Conservation (phyloP, 129 eudicot species). For the Tanacetum coccineum region DNA sequence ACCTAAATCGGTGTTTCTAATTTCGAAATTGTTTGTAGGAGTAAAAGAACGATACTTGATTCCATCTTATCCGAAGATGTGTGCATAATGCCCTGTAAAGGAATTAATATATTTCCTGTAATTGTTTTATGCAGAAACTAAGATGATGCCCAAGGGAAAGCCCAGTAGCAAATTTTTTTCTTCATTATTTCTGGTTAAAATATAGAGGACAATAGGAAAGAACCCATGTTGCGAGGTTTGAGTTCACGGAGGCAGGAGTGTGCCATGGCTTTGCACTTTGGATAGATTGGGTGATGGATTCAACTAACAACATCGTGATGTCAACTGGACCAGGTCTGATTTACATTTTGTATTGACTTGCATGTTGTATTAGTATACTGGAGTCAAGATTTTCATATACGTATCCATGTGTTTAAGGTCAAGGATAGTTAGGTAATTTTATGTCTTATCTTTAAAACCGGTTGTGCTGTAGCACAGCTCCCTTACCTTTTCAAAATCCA, state of each 20-base stretch:
- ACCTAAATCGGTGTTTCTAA: conserved; percentile 9
- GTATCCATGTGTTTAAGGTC: too few relatives aligned
- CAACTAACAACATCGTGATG: conserved; percentile 35
- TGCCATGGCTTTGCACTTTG: conserved; percentile 93
- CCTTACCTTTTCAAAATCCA: background rate
- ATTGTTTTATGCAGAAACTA: conserved; percentile 46
- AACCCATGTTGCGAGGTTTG: conserved; percentile 41
- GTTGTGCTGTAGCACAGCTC: too few relatives aligned
- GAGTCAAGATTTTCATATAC: too few relatives aligned
- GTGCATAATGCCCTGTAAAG: conserved; percentile 79
- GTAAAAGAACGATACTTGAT: conserved; percentile 66
- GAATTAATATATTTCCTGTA: conserved; percentile 24
- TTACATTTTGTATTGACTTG: too few relatives aligned
- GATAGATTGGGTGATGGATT: conserved; percentile 92
- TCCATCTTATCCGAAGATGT: conserved; percentile 61
- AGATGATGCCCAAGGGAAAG: conserved; percentile 53
- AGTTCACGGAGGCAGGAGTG: conserved; percentile 48
- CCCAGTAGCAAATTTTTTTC: conserved; percentile 35
- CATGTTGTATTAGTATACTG: too few relatives aligned
- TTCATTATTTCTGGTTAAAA: background rate
- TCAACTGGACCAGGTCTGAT: conserved; percentile 79
- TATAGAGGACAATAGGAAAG: background rate
- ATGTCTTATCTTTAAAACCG: too few relatives aligned
- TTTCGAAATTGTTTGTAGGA: conserved; percentile 43
- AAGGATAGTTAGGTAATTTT: too few relatives aligned